Evolutionary conservation across 2,329 filamentous ascomycete genomes (phyloP), one percentile per base, ranked within the genome.

Genomic region (Colletotrichum sp.): DNA sequence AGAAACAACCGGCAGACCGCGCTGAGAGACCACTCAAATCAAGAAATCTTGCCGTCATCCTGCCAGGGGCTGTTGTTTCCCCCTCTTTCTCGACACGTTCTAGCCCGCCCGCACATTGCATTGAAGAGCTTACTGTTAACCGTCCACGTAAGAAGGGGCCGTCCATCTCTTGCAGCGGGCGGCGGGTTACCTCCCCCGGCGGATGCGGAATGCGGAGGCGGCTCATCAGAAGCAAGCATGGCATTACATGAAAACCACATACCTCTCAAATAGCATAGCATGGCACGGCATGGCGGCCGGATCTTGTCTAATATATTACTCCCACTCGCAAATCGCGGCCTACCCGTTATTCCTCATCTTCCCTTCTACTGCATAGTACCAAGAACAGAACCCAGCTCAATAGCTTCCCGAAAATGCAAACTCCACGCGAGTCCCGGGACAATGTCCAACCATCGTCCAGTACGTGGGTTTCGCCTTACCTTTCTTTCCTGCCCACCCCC

Each of bases 331-430:
- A 67, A 30, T 62, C 71, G 36, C 75, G 18, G 52, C 64, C 44
- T 12, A 59, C 24, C 52, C 57, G 28, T 28, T 62, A 26, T 57
- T 66, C 68, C 36, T 63, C 30, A 55, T n/a, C 39, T 60, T 39
- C 63, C 55, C 28, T 67, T 39, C 32, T 39, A 36, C 18, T 26
- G 62, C 24, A 64, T 44, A 64, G 24, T 28, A 66, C 65, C 62
- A 49, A 62, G 62, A 60, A 67, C 36, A 30, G 12, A 64, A 66
- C 75, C 62, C 71, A 75, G 71, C 66, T 62, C 32, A 24, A 55
- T 67, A 67, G 26, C 8, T 75, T 76, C 71, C 59, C 67, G 44
- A 76, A 70, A 75, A 76, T 76, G 75, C 62, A 74, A 71, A 71
- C 66, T 71, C 71, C 66, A 75, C 72, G 71, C 75, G 75, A 76